phyloP scores from a whole-genome alignment of 371 early-diverging fungal genomes.

The Mucor indicus region DNA sequence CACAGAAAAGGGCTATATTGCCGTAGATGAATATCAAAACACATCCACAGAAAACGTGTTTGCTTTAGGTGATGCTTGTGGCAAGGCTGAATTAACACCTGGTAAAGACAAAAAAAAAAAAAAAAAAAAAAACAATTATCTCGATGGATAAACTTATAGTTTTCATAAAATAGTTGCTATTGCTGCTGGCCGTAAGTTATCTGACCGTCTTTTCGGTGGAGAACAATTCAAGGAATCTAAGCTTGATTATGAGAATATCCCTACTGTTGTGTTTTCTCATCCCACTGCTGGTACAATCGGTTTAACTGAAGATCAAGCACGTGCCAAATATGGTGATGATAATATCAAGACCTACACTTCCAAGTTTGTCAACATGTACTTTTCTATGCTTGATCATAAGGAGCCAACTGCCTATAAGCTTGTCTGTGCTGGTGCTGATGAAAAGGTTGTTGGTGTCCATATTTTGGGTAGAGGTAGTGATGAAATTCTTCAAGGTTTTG shows the following conservation, averaged over 20 bases:
- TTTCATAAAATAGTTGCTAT: constrained; percentile 69
- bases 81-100: constrained; percentile 91
- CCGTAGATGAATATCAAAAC: constrained; percentile 84
- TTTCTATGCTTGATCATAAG: constrained; percentile 85
- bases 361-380: constrained; percentile 91
- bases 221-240: constrained; percentile 64
- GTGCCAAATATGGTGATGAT: constrained; percentile 69
- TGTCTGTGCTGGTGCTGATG: constrained; percentile 79
- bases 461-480: constrained; percentile 90
- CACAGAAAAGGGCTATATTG: constrained; percentile 67
- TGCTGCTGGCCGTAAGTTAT: constrained; percentile 91
- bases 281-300: constrained; percentile 91
- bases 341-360: constrained; percentile 83
- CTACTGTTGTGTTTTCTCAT: constrained; percentile 96
- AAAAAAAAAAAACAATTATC: neutral
- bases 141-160: neutral
- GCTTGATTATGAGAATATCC: constrained; percentile 91
- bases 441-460: constrained; percentile 96
- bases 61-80: constrained; percentile 96
- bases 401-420: constrained; percentile 89
- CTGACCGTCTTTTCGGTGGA: constrained; percentile 89
- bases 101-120: constrained; percentile 26
- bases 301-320: constrained; percentile 83
- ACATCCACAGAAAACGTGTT: constrained; percentile 71
- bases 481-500: constrained; percentile 94